These are phyloP conservation scores for Ophiostoma fasciatum DNA, from an alignment of 2,329 filamentous ascomycete species.

Conservation along the genomic window DNA sequence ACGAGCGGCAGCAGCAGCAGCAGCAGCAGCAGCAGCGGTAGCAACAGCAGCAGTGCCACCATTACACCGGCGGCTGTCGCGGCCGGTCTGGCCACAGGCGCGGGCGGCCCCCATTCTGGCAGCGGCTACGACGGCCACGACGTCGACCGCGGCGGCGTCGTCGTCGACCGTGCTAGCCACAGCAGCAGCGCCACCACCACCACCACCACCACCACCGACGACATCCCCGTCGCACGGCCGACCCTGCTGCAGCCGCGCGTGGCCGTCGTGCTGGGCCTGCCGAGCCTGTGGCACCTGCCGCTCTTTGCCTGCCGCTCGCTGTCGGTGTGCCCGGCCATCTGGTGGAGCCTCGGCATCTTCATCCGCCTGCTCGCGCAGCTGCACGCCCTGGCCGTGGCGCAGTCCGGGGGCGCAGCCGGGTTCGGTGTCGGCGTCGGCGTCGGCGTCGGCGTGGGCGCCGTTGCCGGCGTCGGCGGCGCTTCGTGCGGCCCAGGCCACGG, in stretches of 20 bases:
- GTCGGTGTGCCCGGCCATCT: slow-evolving; percentile 54
- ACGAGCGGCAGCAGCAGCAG: not conserved
- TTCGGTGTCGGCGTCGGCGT: slow-evolving; percentile 17
- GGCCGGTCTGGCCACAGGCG: no score
- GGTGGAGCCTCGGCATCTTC: slow-evolving; percentile 56
- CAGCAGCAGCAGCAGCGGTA: not conserved
- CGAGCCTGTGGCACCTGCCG: slow-evolving; percentile 56
- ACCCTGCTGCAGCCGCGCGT: slow-evolving; percentile 58
- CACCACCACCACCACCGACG: slow-evolving; percentile 4
- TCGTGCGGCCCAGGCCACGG: not conserved
- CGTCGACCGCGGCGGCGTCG: slow-evolving; percentile 1
- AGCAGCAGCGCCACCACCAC: not conserved
- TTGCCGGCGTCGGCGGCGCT: not conserved
- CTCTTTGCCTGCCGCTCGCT: slow-evolving; percentile 58
- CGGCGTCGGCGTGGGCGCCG: slow-evolving; percentile 6
- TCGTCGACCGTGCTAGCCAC: not conserved
- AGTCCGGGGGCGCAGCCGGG: slow-evolving; percentile 5
- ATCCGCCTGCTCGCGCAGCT: slow-evolving; percentile 54
- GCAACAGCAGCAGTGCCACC: no score
- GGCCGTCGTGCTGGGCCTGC: slow-evolving; percentile 62
- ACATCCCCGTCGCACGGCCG: slow-evolving; percentile 13
- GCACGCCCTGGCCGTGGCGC: slow-evolving; percentile 19
- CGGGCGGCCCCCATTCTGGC: no score
- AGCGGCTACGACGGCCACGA: not conserved
- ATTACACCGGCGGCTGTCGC: no score